phyloP scores from a whole-genome alignment of 148 eudicot genomes.

The Diospyros lotus region DNA sequence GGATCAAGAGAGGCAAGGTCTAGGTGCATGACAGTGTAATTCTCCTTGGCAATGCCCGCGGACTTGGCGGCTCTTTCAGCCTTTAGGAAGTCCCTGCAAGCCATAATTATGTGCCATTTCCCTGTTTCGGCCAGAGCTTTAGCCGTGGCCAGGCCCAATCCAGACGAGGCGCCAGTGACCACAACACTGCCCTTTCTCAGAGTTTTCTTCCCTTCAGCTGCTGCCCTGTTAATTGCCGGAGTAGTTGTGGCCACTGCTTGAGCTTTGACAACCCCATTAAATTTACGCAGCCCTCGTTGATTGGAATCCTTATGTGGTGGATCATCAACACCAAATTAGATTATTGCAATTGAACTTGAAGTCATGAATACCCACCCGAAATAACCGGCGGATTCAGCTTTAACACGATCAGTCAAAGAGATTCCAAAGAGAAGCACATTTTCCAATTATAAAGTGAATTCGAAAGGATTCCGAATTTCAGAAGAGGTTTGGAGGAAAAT shows the following conservation, averaged over 20 bases:
- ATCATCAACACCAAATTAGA: too few relatives aligned
- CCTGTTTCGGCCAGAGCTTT: slow-evolving; percentile 85
- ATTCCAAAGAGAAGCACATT: slow-evolving; percentile 36
- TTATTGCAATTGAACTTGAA: too few relatives aligned
- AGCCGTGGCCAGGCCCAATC: slow-evolving; percentile 85
- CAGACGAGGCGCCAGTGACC: slow-evolving; percentile 92
- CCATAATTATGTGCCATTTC: slow-evolving; percentile 91
- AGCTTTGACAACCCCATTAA: slow-evolving; percentile 34
- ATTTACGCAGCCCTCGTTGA: slow-evolving; percentile 18
- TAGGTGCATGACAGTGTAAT: slow-evolving; percentile 80
- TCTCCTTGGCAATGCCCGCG: slow-evolving; percentile 65
- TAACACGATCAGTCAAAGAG: slow-evolving; percentile 39
- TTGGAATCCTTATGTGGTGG: slow-evolving; percentile 8
- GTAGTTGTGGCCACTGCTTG: slow-evolving; percentile 43
- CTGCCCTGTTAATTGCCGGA: slow-evolving; percentile 38
- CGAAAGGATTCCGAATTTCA: neutral
- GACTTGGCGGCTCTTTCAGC: slow-evolving; percentile 86
- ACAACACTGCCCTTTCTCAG: slow-evolving; percentile 74
- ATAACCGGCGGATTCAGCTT: slow-evolving; percentile 38
- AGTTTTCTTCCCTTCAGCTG: slow-evolving; percentile 54
- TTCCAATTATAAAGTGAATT: neutral
- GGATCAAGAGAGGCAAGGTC: slow-evolving; percentile 85
- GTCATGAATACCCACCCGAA: neutral
- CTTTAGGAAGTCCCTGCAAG: slow-evolving; percentile 82
- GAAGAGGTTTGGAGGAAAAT: neutral